These are phyloP conservation scores for Jatropha multifida DNA, from an alignment of 441 rosid species.

Conservation along the genomic window DNA sequence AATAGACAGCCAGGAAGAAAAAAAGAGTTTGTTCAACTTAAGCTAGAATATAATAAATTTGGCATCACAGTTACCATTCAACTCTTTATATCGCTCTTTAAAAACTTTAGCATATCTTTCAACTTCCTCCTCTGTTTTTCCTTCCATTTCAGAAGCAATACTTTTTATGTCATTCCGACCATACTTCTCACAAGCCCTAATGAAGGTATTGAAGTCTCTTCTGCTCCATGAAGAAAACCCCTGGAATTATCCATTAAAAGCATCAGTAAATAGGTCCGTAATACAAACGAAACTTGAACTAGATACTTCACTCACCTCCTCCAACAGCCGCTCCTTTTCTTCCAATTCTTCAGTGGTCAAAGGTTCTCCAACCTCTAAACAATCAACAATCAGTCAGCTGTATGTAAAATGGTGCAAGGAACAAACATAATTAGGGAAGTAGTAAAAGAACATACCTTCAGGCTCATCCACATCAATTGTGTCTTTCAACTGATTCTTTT, in stretches of 20 bases:
- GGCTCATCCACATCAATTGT: conserved; percentile 95
- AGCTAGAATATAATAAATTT: neutral
- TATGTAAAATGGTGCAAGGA: neutral
- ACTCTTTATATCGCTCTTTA: conserved; percentile 91
- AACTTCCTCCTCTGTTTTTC: conserved; percentile 91
- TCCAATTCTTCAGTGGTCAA: conserved; percentile 97
- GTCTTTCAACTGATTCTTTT: conserved; percentile 93
- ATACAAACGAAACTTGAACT: conserved; percentile 15
- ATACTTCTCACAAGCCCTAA: conserved; percentile 96
- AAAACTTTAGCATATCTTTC: conserved; percentile 88
- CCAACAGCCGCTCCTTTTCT: conserved; percentile 86
- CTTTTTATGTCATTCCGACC: conserved; percentile 78
- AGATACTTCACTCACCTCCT: conserved; percentile 59
- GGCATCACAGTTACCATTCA: conserved; percentile 52
- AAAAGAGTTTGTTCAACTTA: neutral
- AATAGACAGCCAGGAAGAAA: neutral
- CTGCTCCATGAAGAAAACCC: conserved; percentile 97
- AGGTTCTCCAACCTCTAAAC: conserved; percentile 80
- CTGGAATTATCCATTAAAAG: conserved; percentile 36
- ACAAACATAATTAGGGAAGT: neutral
- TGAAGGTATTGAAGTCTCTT: conserved; percentile 89
- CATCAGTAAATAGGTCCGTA: conserved; percentile 13
- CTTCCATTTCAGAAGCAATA: conserved; percentile 96
- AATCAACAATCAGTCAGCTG: conserved; percentile 30
- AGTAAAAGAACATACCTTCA: conserved; percentile 58